Evolutionary conservation across 164 flowering plant genomes (phyloP).

Genomic region (Vitis amurensis): DNA sequence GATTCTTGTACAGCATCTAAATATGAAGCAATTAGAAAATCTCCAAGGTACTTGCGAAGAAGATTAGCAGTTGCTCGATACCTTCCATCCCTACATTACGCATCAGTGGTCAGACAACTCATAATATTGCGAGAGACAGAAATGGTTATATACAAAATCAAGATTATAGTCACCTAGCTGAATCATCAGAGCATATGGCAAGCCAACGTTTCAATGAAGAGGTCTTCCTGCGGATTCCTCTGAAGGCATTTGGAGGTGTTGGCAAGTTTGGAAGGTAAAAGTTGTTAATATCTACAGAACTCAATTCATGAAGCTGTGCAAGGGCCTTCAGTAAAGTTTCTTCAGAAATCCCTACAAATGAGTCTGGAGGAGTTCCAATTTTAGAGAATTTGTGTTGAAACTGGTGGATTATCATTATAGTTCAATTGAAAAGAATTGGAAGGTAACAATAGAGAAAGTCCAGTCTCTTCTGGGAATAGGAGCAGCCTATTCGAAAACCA

Average conservation of each 20-base stretch:
- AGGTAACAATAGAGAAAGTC: background rate
- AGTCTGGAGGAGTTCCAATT: slow-evolving; percentile 39
- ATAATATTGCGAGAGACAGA: background rate
- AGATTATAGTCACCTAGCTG: slow-evolving; percentile 47
- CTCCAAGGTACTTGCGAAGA: slow-evolving; percentile 91
- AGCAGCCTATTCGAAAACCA: too few species aligned
- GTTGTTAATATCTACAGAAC: slow-evolving; percentile 40
- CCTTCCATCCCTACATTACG: slow-evolving; percentile 61
- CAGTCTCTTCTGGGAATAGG: too few species aligned
- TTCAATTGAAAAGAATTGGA: background rate
- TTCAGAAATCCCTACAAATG: slow-evolving; percentile 63
- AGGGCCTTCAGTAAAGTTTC: slow-evolving; percentile 58
- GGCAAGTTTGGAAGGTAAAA: slow-evolving; percentile 70
- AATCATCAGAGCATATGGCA: slow-evolving; percentile 75
- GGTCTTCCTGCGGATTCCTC: slow-evolving; percentile 72
- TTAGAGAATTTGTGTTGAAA: slow-evolving; percentile 12
- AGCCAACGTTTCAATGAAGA: slow-evolving; percentile 85
- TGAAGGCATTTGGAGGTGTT: slow-evolving; percentile 71
- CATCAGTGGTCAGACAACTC: background rate
- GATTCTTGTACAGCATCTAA: slow-evolving; percentile 68
- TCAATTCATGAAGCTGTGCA: slow-evolving; percentile 32
- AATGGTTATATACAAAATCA: background rate
- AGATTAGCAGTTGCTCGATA: slow-evolving; percentile 52
- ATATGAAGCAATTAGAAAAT: slow-evolving; percentile 83
- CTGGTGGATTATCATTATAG: background rate